These are phyloP conservation scores for Escallonia herrerae DNA, from an alignment of 129 eudicot genomes.

Conservation along the genomic window DNA sequence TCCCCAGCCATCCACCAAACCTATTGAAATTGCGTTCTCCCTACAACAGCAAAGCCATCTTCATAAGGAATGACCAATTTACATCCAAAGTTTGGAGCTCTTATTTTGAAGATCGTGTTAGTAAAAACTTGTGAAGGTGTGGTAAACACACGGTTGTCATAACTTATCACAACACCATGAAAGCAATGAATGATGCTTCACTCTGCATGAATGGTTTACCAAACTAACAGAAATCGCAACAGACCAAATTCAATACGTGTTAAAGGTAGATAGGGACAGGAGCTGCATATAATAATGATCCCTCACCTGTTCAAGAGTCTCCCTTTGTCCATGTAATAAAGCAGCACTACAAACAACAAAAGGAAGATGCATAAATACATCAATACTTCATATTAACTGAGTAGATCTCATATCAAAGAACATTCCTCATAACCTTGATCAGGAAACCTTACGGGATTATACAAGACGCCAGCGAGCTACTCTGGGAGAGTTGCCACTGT, in stretches of 20 bases:
- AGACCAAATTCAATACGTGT: background rate
- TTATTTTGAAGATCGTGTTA: no score
- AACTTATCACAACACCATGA: background rate
- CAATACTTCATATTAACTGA: background rate
- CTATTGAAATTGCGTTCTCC: constrained; percentile 91
- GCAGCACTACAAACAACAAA: constrained; percentile 47
- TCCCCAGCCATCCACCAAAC: constrained; percentile 99
- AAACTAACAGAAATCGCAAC: background rate
- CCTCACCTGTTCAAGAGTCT: constrained; percentile 55
- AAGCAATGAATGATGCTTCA: background rate
- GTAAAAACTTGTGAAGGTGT: no score
- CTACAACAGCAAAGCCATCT: constrained; percentile 27
- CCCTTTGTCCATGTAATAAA: constrained; percentile 81
- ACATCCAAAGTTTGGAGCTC: no score
- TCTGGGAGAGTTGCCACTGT: constrained; percentile 93
- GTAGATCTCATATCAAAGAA: background rate
- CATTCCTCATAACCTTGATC: background rate
- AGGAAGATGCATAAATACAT: background rate
- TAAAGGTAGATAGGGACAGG: background rate
- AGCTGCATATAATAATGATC: background rate
- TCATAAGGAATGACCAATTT: no score
- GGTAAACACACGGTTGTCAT: background rate
- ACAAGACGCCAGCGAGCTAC: constrained; percentile 60
- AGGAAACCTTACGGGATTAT: constrained; percentile 73
- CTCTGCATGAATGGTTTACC: background rate